Conservation (phyloP, 306 rosid species). For the Malus fusca region DNA sequence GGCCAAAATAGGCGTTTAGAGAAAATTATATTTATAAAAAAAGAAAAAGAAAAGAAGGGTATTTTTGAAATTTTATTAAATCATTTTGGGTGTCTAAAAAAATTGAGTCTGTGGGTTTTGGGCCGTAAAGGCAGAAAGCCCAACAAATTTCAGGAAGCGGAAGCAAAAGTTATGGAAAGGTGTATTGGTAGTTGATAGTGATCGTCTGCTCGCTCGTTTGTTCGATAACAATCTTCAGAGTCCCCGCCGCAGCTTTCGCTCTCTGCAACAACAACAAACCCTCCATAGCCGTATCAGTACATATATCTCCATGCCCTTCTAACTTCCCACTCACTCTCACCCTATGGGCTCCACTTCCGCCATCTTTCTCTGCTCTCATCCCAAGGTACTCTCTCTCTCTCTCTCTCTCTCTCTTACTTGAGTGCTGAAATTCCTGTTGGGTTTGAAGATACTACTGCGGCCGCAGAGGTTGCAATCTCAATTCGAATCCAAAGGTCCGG, state of each 20-base stretch:
- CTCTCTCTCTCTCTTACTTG: not conserved
- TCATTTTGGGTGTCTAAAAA: not conserved
- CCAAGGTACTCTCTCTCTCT: constrained; percentile 27
- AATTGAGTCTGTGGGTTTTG: not conserved
- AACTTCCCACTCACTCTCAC: not conserved
- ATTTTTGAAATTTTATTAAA: too few species aligned
- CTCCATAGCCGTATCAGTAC: not conserved
- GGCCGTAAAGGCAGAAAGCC: not conserved
- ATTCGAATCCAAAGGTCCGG: constrained; percentile 2
- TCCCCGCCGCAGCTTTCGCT: not conserved
- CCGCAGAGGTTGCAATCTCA: not conserved
- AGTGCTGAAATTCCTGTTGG: not conserved
- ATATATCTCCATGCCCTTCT: constrained; percentile 9
- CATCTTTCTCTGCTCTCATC: constrained; percentile 48
- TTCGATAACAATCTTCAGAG: not conserved
- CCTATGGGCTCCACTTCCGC: constrained; percentile 59
- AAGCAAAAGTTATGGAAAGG: not conserved
- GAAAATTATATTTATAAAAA: too few species aligned
- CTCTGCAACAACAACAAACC: not conserved
- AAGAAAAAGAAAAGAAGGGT: too few species aligned
- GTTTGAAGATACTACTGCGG: constrained; percentile 23
- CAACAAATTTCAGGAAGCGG: not conserved
- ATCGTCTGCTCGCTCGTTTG: not conserved
- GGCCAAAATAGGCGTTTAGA: too few species aligned
- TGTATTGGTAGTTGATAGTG: not conserved